A percentile compares a stretch with the other conserved stretches of the same genome.
phyloP scores from a whole-genome alignment of 2,329 filamentous ascomycete genomes.

The Bipolaris cookei region DNA sequence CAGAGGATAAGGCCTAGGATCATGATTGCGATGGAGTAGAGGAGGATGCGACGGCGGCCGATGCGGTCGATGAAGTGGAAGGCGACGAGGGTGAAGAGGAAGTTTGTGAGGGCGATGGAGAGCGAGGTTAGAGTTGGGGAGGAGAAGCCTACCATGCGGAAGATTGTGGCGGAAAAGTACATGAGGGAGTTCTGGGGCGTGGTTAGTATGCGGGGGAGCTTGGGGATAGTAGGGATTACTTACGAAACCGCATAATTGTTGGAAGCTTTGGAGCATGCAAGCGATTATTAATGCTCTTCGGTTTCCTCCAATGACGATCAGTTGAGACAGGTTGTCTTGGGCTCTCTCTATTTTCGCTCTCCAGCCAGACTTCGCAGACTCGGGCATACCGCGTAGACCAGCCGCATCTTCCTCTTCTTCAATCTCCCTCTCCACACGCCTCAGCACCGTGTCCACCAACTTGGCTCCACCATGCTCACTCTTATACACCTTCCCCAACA shows the following conservation, averaged over 20 bases:
- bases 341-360: slow-evolving; percentile 55
- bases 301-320: slow-evolving; percentile 57
- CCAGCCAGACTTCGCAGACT: slow-evolving; percentile 37
- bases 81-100: slow-evolving; percentile 55
- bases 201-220: not conserved
- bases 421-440: slow-evolving; percentile 75
- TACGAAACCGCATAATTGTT: slow-evolving; percentile 76
- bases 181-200: slow-evolving; percentile 52
- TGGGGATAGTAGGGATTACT: slow-evolving; percentile 13
- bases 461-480: slow-evolving; percentile 36
- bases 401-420: slow-evolving; percentile 68
- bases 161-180: slow-evolving; percentile 58
- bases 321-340: slow-evolving; percentile 61
- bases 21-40: slow-evolving; percentile 88
- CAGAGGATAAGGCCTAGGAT: slow-evolving; percentile 72
- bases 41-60: slow-evolving; percentile 65
- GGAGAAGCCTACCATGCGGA: slow-evolving; percentile 54
- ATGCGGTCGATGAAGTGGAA: slow-evolving; percentile 55
- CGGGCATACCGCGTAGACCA: slow-evolving; percentile 43
- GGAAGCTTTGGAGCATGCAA: slow-evolving; percentile 82
- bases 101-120: slow-evolving; percentile 55
- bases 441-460: slow-evolving; percentile 66
- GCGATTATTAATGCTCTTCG: slow-evolving; percentile 81
- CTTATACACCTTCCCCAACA: slow-evolving; percentile 70
- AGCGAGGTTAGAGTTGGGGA: slow-evolving; percentile 55